Evolutionary conservation across 2,329 filamentous ascomycete species (phyloP), one percentile per base, ranked within the genome.

Genomic region (Thermomyces lanuginosus): DNA sequence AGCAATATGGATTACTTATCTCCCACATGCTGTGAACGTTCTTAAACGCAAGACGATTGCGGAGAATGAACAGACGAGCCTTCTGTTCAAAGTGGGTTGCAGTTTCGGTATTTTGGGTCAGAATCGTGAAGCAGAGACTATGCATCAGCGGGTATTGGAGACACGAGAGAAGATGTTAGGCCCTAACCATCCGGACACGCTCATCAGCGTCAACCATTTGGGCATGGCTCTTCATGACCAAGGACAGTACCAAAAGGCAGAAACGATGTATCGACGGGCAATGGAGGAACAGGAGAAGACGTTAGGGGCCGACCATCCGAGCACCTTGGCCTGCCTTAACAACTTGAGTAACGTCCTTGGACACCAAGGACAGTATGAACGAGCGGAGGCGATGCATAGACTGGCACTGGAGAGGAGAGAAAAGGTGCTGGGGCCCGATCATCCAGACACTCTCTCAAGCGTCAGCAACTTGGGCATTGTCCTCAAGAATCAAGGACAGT

Each of bases 201-300:
- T 17, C 9, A 21, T 27, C 16, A 15, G 18, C 5, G 25, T 24
- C 3, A 14, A 24, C 15, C 6, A 16, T 10, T 11, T 21, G 16
- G 25, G 13, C 5, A 18, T 17, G 16, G 13, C 18, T 5, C 14
- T 7, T 9, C 9, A 19, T 19, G 14, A 24, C 5, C 31, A 35
- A 26, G 37, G 32, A 6, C 32, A 27, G 6, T 37, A 36, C 22
- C 22, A 26, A 21, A 36, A 44, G 21, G 39, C 42, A n/a, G 36
- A 42, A 22, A n/a, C 16, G 20, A 34, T 40, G 24, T 17, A 37
- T 23, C 21, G 25, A 31, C 26, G 24, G 28, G 32, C 27, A n/a
- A 11, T 37, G 12, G 33, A 30, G 27, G 18, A 12, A 18, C 12
- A 19, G n/a, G 17, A 33, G 22, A 34, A 25, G 18, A 8, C 22